Evolutionary conservation across 1,284 basidiomycete genomes (phyloP).

Genomic region (Heterobasidion annosum): DNA sequence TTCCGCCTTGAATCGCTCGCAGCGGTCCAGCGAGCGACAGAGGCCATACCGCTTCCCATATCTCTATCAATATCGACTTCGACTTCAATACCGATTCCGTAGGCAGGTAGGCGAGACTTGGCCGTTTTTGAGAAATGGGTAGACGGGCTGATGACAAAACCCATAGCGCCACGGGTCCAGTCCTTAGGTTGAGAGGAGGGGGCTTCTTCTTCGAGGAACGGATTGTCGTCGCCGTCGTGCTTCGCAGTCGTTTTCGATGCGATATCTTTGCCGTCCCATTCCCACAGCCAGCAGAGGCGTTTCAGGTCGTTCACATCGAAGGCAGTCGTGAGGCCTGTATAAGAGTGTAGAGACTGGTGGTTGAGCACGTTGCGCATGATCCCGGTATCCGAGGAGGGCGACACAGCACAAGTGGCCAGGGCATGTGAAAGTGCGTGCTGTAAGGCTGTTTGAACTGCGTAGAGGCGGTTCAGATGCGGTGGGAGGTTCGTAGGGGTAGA

Average conservation of each 20-base stretch:
- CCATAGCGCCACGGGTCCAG: slow-evolving; percentile 73
- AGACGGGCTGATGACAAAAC: slow-evolving; percentile 59
- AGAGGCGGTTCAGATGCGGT: slow-evolving; percentile 50
- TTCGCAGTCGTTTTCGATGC: slow-evolving; percentile 6
- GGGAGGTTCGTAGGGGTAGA: slow-evolving; percentile 31
- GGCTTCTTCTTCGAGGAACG: slow-evolving; percentile 44
- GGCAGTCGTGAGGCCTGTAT: slow-evolving; percentile 52
- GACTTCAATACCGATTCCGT: slow-evolving; percentile 78
- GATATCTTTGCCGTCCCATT: slow-evolving; percentile 51
- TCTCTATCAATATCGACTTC: slow-evolving; percentile 75
- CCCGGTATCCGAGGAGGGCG: slow-evolving; percentile 68
- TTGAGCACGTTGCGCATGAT: slow-evolving; percentile 71
- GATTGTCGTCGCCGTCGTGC: slow-evolving; percentile 52
- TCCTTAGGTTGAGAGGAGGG: slow-evolving; percentile 36
- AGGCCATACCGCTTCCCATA: slow-evolving; percentile 72
- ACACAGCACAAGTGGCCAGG: slow-evolving; percentile 67
- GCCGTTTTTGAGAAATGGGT: slow-evolving; percentile 58
- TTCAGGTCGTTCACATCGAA: slow-evolving; percentile 60
- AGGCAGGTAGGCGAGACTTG: slow-evolving; percentile 64
- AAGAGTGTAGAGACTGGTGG: slow-evolving; percentile 60
- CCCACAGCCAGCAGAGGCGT: slow-evolving; percentile 81
- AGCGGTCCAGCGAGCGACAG: slow-evolving; percentile 77
- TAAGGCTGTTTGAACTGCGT: slow-evolving; percentile 53
- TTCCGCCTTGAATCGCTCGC: slow-evolving; percentile 49
- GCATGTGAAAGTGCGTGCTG: slow-evolving; percentile 77